Evolutionary conservation across 2,329 filamentous ascomycete species (phyloP).

Genomic region (Plectosphaerella cucumerina): DNA sequence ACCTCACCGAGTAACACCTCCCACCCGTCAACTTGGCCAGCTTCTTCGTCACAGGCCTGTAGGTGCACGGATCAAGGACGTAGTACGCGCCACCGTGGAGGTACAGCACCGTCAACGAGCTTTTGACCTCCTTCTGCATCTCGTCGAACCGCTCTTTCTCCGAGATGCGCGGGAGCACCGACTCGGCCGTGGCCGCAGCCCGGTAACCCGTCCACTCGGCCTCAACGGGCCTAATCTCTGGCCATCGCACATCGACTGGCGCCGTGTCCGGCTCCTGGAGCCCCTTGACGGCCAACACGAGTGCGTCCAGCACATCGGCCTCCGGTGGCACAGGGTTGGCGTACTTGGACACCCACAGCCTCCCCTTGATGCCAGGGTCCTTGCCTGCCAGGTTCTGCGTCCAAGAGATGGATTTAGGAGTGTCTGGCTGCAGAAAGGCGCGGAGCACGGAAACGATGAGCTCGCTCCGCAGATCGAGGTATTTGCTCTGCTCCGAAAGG

Average conservation of each 20-base stretch:
- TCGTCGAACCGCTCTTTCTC: conserved; percentile 62
- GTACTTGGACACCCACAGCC: conserved; percentile 76
- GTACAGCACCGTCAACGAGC: conserved; percentile 63
- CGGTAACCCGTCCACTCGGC: conserved; percentile 76
- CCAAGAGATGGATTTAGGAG: conserved; percentile 49
- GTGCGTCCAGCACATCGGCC: conserved; percentile 49
- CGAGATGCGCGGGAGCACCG: conserved; percentile 49
- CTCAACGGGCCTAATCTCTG: conserved; percentile 54
- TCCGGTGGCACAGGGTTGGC: conserved; percentile 56
- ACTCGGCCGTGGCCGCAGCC: conserved; percentile 42
- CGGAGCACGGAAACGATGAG: conserved; percentile 70
- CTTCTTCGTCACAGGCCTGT: conserved; percentile 54
- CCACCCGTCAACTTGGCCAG: conserved; percentile 65
- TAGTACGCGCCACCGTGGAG: conserved; percentile 75
- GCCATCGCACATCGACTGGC: conserved; percentile 31
- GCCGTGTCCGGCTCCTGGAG: conserved; percentile 35
- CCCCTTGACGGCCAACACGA: conserved; percentile 54
- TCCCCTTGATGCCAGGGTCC: conserved; percentile 68
- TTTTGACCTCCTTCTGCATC: conserved; percentile 64
- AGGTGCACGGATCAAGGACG: conserved; percentile 65
- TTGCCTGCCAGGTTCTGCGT: conserved; percentile 59
- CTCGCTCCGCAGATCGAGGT: conserved; percentile 75
- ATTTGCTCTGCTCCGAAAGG: conserved; percentile 65
- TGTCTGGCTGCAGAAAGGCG: conserved; percentile 48
- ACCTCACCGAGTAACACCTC: conserved; percentile 67